Conservation (phyloP, 1,284 basidiomycete genomes). For the Taiwanofungus camphoratus region DNA sequence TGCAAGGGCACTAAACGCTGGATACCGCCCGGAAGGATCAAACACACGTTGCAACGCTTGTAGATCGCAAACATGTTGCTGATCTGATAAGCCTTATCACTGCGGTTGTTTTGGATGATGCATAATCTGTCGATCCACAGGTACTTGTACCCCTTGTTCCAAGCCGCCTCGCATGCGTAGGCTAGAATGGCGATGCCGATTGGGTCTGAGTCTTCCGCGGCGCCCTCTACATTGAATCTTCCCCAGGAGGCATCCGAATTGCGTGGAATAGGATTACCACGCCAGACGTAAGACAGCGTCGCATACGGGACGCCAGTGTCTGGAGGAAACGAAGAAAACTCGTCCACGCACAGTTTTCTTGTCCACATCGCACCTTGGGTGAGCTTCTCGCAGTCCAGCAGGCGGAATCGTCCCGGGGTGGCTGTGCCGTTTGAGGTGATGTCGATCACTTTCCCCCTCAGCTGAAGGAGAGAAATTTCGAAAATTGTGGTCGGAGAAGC, state of each 20-base stretch:
- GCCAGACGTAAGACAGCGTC: conserved; percentile 13
- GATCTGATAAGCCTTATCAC: conserved; percentile 17
- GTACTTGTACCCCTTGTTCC: conserved; percentile 3
- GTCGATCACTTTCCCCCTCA: conserved; percentile 3
- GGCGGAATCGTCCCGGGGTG: background rate
- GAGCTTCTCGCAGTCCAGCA: conserved; percentile 3
- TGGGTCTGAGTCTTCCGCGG: conserved; percentile 10
- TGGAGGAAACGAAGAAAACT: background rate
- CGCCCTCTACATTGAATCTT: conserved; percentile 10
- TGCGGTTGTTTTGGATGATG: conserved; percentile 12
- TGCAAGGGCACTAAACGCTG: conserved; percentile 8
- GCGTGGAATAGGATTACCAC: conserved; percentile 4
- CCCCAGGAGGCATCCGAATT: background rate
- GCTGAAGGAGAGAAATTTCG: background rate
- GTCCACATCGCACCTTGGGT: background rate
- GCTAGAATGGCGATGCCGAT: conserved; percentile 11
- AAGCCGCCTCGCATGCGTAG: conserved; percentile 9
- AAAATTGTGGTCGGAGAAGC: too few relatives aligned
- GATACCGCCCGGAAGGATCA: conserved; percentile 15
- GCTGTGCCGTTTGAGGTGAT: background rate
- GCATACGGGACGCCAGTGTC: conserved; percentile 5
- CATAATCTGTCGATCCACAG: conserved; percentile 17
- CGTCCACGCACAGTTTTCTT: conserved; percentile 1
- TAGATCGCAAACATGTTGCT: conserved; percentile 14
- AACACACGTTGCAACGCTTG: conserved; percentile 4